These are phyloP conservation scores for Magnusiomyces fungicola DNA, from an alignment of 1,139 yeast genomes.

Conservation along the genomic window DNA sequence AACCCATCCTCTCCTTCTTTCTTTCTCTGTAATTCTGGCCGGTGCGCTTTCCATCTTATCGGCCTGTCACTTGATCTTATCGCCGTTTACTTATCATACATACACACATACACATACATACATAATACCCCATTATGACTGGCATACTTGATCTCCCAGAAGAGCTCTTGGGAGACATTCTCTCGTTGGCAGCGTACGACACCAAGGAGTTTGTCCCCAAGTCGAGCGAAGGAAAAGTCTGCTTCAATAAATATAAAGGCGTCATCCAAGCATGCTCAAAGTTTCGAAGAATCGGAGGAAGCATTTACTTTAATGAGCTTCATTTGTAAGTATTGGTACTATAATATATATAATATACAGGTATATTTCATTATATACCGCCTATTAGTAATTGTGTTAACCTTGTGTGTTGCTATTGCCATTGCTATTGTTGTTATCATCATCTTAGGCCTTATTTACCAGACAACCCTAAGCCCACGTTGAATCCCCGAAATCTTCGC, in stretches of 20 bases:
- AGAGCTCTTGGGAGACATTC: constrained; percentile 2
- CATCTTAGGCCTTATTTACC: background rate
- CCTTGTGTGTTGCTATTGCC: too few relatives aligned
- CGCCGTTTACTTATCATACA: too few relatives aligned
- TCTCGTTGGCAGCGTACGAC: background rate
- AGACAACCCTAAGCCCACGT: background rate
- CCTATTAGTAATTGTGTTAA: too few relatives aligned
- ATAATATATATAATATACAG: too few relatives aligned
- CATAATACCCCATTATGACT: background rate
- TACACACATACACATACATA: too few relatives aligned
- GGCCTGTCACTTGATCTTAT: too few relatives aligned
- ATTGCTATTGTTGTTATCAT: too few relatives aligned
- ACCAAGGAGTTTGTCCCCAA: too few relatives aligned
- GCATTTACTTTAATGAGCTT: constrained; percentile 1
- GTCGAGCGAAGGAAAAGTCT: background rate
- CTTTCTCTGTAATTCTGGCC: too few relatives aligned
- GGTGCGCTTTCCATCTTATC: too few relatives aligned
- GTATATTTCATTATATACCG: too few relatives aligned
- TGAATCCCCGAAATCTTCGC: background rate
- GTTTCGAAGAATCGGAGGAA: constrained; percentile 1
- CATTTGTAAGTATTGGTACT: constrained; percentile 6
- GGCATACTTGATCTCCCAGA: background rate
- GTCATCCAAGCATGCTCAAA: constrained; percentile 1
- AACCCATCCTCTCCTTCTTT: too few relatives aligned
- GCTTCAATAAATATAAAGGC: constrained; percentile 1